A percentile compares a stretch with the other conserved stretches of the same genome.
phyloP scores from a whole-genome alignment of 768 basidiomycete genomes.

The Galerina sulciceps region DNA sequence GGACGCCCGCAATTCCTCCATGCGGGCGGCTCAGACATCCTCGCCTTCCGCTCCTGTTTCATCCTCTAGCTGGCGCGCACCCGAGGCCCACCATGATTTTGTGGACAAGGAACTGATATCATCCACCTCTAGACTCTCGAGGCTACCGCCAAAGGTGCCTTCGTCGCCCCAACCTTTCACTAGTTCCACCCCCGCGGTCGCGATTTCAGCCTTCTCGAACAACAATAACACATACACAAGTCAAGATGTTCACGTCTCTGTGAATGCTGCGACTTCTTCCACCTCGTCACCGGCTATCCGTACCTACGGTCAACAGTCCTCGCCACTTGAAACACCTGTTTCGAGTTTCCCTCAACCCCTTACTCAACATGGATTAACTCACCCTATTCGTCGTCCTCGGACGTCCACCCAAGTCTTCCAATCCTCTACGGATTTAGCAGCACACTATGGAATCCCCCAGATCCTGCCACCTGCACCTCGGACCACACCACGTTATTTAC shows the following conservation, averaged over 20 bases:
- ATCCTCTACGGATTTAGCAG: slow-evolving; percentile 68
- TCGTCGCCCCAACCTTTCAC: slow-evolving; percentile 33
- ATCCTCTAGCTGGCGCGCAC: slow-evolving; percentile 11
- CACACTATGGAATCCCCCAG: slow-evolving; percentile 81
- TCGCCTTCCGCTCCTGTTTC: slow-evolving; percentile 23
- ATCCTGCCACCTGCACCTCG: slow-evolving; percentile 71
- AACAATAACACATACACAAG: slow-evolving; percentile 29
- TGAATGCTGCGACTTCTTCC: slow-evolving; percentile 54
- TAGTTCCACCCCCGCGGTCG: slow-evolving; percentile 37
- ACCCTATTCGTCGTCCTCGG: slow-evolving; percentile 61
- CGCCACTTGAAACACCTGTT: slow-evolving; percentile 58
- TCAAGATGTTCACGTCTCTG: slow-evolving; percentile 42
- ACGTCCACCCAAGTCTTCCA: slow-evolving; percentile 68
- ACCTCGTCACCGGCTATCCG: slow-evolving; percentile 42
- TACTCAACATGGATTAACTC: slow-evolving; percentile 64
- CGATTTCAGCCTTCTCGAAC: slow-evolving; percentile 52
- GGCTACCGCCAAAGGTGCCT: slow-evolving; percentile 55
- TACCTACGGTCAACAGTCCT: slow-evolving; percentile 40
- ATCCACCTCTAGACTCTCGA: slow-evolving; percentile 55
- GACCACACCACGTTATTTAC: slow-evolving; percentile 54
- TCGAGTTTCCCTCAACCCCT: slow-evolving; percentile 46
- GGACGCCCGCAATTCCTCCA: slow-evolving; percentile 22
- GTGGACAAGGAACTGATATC: slow-evolving; percentile 57
- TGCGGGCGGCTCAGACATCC: slow-evolving; percentile 14
- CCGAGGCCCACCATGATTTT: slow-evolving; percentile 26